Evolutionary conservation across 2,329 filamentous ascomycete genomes (phyloP), one percentile per base, ranked within the genome.

Genomic region (Arthrinium phaeospermum): DNA sequence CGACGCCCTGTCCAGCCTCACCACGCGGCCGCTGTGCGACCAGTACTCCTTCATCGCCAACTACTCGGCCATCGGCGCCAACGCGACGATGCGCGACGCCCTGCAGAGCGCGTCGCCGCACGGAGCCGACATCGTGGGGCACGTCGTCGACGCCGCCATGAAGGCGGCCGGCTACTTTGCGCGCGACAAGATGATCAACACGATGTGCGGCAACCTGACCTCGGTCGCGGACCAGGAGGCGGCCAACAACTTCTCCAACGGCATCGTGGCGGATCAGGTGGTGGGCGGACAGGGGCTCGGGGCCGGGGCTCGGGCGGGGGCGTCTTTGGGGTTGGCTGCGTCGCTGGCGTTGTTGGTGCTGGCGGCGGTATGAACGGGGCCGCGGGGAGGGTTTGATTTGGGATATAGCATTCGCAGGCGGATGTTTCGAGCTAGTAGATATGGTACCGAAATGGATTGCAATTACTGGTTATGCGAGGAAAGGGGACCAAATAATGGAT

Each of bases 1-100:
- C 34, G 57, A 41, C 27, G 27, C 27, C 4, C 30, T 64, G 22
- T 34, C 22, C 34, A 41, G 41, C 57, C 57, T 64, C 57, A 64
- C 57, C 2, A 19, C 34, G 34, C 57, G 57, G 8, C 57, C 57
- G 19, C 7, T 64, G 19, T 64, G 57, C 34, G 30, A 64, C 57
- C 57, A 64, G 34, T 70, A 70, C 68, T 34, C 68, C 37, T 41
- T 51, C 68, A 16, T 70, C 45, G 68, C 68, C 3, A 70, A 70
- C 68, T 70, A 70, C 68, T 70, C 68, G 10, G 47, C 47, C 68
- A 51, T 70, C 68, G 46, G 41, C 67, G 41, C 41, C 67, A 68
- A 68, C 67, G 6, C 67, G 6, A 68, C 41, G 13, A 27, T 68
- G 44, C 67, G 67, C 67, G 67, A 45, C 27, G 67, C 67, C 5